These are phyloP conservation scores for Solanum paucissectum DNA, from an alignment of 257 asterid species.

Conservation along the genomic window DNA sequence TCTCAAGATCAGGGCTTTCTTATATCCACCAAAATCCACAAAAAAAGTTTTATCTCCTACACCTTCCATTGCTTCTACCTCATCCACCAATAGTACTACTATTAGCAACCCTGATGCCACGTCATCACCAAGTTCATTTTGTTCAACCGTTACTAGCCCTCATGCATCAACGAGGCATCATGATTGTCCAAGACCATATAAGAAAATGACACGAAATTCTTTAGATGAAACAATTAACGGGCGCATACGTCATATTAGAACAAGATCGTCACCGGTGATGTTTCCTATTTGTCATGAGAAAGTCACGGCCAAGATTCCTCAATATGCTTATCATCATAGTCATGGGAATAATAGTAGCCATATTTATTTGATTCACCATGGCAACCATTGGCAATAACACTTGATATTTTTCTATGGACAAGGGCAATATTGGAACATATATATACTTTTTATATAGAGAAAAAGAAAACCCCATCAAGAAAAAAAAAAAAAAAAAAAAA, in stretches of 20 bases:
- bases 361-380: constrained; percentile 34
- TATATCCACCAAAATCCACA: constrained; percentile 34
- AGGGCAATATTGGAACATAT: neutral
- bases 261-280: constrained; percentile 25
- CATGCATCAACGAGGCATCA: constrained; percentile 1
- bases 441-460: neutral
- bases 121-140: constrained; percentile 38
- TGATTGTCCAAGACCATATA: neutral
- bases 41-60: constrained; percentile 31
- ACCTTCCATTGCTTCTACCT: constrained; percentile 32
- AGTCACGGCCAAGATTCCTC: constrained; percentile 27
- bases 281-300: constrained; percentile 24
- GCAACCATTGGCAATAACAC: constrained; percentile 47
- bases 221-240: neutral
- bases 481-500: neutral
- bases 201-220: neutral
- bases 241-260: constrained; percentile 12
- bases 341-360: constrained; percentile 27
- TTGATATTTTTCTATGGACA: neutral
- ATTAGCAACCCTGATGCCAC: constrained; percentile 11
- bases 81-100: constrained; percentile 21
- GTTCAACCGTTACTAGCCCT: neutral
- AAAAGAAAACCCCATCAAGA: neutral
- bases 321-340: constrained; percentile 17
- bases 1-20: constrained; percentile 57